These are phyloP conservation scores for Lecanicillium sp. DNA, from an alignment of 2,329 filamentous ascomycete species.

Conservation along the genomic window DNA sequence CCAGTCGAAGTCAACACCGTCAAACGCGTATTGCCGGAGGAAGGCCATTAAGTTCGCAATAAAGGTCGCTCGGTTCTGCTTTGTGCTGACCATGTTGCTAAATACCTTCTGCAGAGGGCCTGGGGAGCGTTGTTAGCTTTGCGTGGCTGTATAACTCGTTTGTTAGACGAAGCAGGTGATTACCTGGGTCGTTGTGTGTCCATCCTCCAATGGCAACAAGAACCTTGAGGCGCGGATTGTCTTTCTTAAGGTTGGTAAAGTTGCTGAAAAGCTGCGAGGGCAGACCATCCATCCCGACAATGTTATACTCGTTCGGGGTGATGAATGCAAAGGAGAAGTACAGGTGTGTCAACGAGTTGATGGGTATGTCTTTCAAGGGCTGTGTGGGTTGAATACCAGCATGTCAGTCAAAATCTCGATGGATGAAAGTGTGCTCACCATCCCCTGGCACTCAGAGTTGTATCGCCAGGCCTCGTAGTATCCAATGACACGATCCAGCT, in stretches of 20 bases:
- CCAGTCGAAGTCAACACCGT: constrained; percentile 21
- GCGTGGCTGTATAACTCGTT: too few species aligned
- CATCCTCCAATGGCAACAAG: constrained; percentile 32
- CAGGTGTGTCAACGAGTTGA: constrained; percentile 17
- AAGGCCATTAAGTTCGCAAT: constrained; percentile 22
- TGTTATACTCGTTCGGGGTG: constrained; percentile 19
- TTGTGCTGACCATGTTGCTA: constrained; percentile 13
- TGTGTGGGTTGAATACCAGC: too few species aligned
- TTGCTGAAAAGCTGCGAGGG: constrained; percentile 11
- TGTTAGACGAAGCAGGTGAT: too few species aligned
- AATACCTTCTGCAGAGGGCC: constrained; percentile 18
- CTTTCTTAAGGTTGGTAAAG: constrained; percentile 22
- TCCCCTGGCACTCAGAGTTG: too few species aligned
- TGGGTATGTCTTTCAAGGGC: constrained; percentile 11
- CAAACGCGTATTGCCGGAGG: constrained; percentile 15
- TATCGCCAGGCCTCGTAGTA: constrained; percentile 26
- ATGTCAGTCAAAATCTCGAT: too few species aligned
- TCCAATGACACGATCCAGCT: constrained; percentile 17
- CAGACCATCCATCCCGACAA: constrained; percentile 20
- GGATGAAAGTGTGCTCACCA: too few species aligned
- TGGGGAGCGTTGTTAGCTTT: too few species aligned
- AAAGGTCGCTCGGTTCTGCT: constrained; percentile 23
- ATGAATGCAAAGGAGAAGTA: constrained; percentile 27
- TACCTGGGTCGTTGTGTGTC: constrained; percentile 27
- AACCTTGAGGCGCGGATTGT: constrained; percentile 19